Evolutionary conservation across 208 protist genomes (phyloP), one percentile per base, ranked within the genome.

Genomic region (Borovskyia barvae): DNA sequence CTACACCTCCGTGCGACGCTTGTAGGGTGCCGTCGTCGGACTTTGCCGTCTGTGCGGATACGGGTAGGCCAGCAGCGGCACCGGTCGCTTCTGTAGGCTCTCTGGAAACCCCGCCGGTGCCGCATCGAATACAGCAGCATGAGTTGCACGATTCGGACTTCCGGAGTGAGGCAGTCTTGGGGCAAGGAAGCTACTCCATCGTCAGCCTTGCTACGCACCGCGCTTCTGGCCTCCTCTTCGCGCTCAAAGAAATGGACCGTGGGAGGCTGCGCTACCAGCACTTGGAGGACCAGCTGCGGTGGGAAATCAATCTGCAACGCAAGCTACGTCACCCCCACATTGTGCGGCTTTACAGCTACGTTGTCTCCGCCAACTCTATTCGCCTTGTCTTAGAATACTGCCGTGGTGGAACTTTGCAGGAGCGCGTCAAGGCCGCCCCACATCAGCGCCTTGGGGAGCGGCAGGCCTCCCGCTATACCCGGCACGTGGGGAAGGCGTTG

Each of bases 261-360:
- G 49, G 32, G 5, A 72, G 70, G 0, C 66, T 91, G 17, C 65
- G 59, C 0, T 65, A 46, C 22, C 33, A 68, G 19, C 30, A 43
- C 0, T 37, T 82, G 39, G 72, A 84, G 65, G 24, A 63, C n/a
- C 83, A 88, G 62, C 70, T 94, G 35, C 65, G 72, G 41, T 78
- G 72, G 63, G 85, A 94, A 72, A 84, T 94, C 24, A 94, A 94
- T 47, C 70, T 94, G 12, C 88, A 94, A 58, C 80, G 85, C 24
- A 73, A 50, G 12, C 73, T 92, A 57, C 88, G 88, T 8, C 88
- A 94, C 54, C 72, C 77, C 5, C 75, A 94, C 53, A 80, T 94
- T 28, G 88, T 94, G 15, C 80, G 88, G 0, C 67, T 94, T 43
- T 81, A 85, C 63, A 89, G 80, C 66, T 94, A 94, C 68, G 92